These are phyloP conservation scores for Dinochytrium kinnereticum DNA, from an alignment of 371 early-diverging fungal species.

Conservation along the genomic window DNA sequence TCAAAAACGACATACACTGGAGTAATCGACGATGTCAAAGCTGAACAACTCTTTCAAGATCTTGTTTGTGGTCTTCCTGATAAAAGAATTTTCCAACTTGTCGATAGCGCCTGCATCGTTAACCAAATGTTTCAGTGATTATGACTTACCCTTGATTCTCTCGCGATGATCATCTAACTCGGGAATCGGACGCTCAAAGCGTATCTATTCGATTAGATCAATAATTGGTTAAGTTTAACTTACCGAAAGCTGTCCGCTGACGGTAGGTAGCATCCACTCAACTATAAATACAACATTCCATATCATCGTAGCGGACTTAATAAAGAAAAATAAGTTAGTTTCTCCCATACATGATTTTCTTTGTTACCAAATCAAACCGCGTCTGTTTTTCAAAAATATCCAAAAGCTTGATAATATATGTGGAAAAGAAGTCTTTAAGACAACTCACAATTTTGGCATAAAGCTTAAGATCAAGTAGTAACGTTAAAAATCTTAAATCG, in stretches of 20 bases:
- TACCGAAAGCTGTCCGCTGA: slow-evolving; percentile 45
- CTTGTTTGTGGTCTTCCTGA: slow-evolving; percentile 13
- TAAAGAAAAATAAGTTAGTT: too few relatives aligned
- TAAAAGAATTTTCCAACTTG: slow-evolving; percentile 24
- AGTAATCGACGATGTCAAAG: slow-evolving; percentile 45
- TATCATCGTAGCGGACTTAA: slow-evolving; percentile 53
- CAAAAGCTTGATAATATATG: slow-evolving; percentile 29
- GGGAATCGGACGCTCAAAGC: slow-evolving; percentile 57
- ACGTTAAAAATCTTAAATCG: too few relatives aligned
- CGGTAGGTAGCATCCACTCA: slow-evolving; percentile 45
- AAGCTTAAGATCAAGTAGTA: slow-evolving; percentile 38
- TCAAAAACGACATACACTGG: slow-evolving; percentile 30
- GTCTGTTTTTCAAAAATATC: slow-evolving; percentile 25
- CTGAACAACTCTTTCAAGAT: slow-evolving; percentile 40
- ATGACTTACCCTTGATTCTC: slow-evolving; percentile 48
- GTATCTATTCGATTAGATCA: slow-evolving; percentile 24
- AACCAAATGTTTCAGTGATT: neutral
- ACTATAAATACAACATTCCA: slow-evolving; percentile 57
- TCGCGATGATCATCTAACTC: slow-evolving; percentile 48
- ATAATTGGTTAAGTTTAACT: slow-evolving; percentile 7
- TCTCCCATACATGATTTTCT: too few relatives aligned
- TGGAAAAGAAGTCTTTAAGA: slow-evolving; percentile 45
- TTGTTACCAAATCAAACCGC: slow-evolving; percentile 24
- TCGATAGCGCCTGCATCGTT: slow-evolving; percentile 28
- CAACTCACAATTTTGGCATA: slow-evolving; percentile 52